Conservation (phyloP, 805 yeast genomes). For the Kuraishia hungarica region DNA sequence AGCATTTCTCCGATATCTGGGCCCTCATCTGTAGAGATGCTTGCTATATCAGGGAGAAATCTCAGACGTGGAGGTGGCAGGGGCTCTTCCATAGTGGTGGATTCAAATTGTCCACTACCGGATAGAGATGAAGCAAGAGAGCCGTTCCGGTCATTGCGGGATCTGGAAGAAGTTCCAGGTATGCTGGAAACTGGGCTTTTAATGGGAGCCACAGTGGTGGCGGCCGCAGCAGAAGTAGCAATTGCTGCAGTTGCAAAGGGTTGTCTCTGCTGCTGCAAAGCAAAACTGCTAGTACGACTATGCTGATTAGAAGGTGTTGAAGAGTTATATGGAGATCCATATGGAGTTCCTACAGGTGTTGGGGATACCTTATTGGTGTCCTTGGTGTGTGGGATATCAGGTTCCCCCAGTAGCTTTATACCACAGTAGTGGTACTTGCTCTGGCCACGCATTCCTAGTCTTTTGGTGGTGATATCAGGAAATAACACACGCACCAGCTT, state of each 20-base stretch:
- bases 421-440: slow-evolving; percentile 86
- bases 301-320: background rate
- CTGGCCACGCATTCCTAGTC: slow-evolving; percentile 77
- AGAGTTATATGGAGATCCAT: slow-evolving; percentile 4
- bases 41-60: background rate
- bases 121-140: too few species aligned
- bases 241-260: background rate
- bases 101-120: background rate
- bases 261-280: background rate
- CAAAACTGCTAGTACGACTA: background rate
- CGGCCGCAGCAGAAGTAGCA: background rate
- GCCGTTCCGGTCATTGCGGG: too few species aligned
- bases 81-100: background rate
- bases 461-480: slow-evolving; percentile 63
- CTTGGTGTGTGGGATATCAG: slow-evolving; percentile 15
- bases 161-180: background rate
- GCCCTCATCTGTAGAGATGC: background rate
- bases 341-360: slow-evolving; percentile 1
- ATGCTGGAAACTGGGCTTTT: background rate
- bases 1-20: background rate
- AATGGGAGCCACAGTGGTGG: too few species aligned
- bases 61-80: background rate
- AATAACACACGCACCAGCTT: slow-evolving; percentile 57
- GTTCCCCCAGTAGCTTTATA: slow-evolving; percentile 35
- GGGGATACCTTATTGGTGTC: slow-evolving; percentile 4